Conservation (phyloP, 306 rosid species). For the Cicer cuneatum region DNA sequence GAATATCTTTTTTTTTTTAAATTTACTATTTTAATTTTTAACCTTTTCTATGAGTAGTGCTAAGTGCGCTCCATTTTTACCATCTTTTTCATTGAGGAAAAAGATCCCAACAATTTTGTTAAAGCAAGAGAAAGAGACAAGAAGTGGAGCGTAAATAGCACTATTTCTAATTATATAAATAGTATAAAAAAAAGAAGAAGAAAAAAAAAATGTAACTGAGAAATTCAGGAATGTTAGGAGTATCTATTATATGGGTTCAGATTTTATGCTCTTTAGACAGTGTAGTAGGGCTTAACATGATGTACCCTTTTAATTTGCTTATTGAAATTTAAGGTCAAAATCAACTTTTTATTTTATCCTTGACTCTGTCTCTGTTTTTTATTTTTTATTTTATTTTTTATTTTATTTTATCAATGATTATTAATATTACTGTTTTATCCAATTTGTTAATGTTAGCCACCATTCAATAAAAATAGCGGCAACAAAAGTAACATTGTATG, state of each 20-base stretch:
- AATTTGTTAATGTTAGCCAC: constrained; percentile 32
- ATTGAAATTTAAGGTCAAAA: constrained; percentile 37
- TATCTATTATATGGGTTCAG: constrained; percentile 33
- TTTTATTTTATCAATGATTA: constrained; percentile 17
- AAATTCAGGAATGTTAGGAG: constrained; percentile 32
- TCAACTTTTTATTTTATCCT: constrained; percentile 29
- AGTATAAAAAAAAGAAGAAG: neutral
- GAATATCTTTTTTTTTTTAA: constrained; percentile 6
- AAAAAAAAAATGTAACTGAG: constrained; percentile 37
- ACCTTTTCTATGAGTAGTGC: constrained; percentile 45
- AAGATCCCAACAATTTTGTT: constrained; percentile 36
- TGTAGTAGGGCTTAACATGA: constrained; percentile 57
- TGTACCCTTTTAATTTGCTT: constrained; percentile 53
- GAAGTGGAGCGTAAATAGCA: constrained; percentile 61
- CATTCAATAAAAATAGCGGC: constrained; percentile 35
- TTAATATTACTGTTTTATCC: constrained; percentile 45
- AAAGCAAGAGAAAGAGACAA: constrained; percentile 27
- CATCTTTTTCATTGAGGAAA: constrained; percentile 35
- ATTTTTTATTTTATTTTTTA: neutral
- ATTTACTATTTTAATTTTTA: constrained; percentile 23
- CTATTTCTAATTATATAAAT: constrained; percentile 44
- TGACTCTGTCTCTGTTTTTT: neutral
- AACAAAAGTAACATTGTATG: constrained; percentile 28
- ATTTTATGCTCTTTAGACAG: constrained; percentile 50
- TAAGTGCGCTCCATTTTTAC: constrained; percentile 63